A percentile compares a stretch with the other conserved stretches of the same genome.
These are phyloP conservation scores for Neofusicoccum parvum DNA, from an alignment of 2,329 filamentous ascomycete genomes.

Conservation along the genomic window DNA sequence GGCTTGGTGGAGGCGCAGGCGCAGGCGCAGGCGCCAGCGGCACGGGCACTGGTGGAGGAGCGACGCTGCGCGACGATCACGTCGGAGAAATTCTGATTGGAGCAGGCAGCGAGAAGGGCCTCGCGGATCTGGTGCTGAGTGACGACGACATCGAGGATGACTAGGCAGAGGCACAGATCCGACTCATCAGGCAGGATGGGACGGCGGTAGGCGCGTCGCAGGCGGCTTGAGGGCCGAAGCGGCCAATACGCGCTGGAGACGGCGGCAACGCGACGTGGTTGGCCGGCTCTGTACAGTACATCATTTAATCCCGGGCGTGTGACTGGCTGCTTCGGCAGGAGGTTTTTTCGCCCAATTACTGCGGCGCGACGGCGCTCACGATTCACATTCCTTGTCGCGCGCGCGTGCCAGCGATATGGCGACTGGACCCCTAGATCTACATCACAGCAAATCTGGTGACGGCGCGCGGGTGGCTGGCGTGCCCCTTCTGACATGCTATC, in stretches of 20 bases:
- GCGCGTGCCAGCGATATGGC: neutral
- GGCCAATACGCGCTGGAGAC: neutral
- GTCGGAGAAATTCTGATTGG: slow-evolving; percentile 15
- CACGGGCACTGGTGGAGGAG: neutral
- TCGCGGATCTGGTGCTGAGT: slow-evolving; percentile 44
- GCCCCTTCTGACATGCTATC: neutral
- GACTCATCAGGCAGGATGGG: neutral
- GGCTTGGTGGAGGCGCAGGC: slow-evolving; percentile 32
- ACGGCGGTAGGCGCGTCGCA: neutral
- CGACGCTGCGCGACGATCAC: slow-evolving; percentile 8
- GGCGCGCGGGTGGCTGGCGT: neutral
- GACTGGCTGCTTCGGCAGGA: slow-evolving; percentile 4
- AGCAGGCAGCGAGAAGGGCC: slow-evolving; percentile 27
- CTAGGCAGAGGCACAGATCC: neutral
- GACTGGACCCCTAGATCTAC: slow-evolving; percentile 16
- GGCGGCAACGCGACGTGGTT: neutral
- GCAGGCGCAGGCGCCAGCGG: slow-evolving; percentile 17
- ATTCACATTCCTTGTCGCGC: slow-evolving; percentile 13
- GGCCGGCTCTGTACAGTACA: neutral
- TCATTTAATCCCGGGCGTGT: neutral
- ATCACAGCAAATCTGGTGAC: slow-evolving; percentile 1
- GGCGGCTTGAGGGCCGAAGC: neutral
- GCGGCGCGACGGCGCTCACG: neutral
- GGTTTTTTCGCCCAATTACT: neutral
- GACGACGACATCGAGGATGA: slow-evolving; percentile 52